phyloP scores from a whole-genome alignment of 2,329 filamentous ascomycete genomes.

The Thelonectria olida region DNA sequence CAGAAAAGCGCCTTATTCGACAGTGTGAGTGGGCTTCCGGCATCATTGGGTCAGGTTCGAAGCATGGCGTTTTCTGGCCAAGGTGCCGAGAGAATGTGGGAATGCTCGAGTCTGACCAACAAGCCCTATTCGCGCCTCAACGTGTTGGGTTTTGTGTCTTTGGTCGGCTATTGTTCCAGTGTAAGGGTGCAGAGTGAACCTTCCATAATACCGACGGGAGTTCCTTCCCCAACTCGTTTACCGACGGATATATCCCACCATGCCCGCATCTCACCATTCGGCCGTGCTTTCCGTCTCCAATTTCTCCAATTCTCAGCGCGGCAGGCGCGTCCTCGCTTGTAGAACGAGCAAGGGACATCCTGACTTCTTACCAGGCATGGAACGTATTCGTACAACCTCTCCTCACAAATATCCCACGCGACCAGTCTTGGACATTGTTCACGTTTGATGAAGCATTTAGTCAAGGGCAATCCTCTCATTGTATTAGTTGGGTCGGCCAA shows the following conservation, averaged over 20 bases:
- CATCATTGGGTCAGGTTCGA: background rate
- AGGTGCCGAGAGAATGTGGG: background rate
- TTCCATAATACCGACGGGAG: background rate
- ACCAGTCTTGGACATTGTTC: too few species aligned
- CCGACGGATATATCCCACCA: background rate
- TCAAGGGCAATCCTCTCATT: too few species aligned
- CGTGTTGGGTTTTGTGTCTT: background rate
- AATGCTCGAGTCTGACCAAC: background rate
- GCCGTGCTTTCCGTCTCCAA: background rate
- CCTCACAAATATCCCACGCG: too few species aligned
- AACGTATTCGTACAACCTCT: too few species aligned
- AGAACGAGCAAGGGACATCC: background rate
- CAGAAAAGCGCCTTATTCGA: background rate
- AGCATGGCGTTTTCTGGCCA: background rate
- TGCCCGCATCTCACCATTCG: too few species aligned
- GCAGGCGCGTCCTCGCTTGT: background rate
- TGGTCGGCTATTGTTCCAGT: too few species aligned
- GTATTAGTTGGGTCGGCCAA: too few species aligned
- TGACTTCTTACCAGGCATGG: too few species aligned
- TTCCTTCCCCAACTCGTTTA: background rate
- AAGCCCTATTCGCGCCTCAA: background rate
- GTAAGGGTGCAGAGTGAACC: background rate
- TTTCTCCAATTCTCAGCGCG: background rate
- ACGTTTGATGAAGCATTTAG: too few species aligned
- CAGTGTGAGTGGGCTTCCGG: background rate